Percentiles rank a stretch among this genome's conserved stretches.
Conservation (phyloP, 345 rosid species). For the Euphorbia lathyris region DNA sequence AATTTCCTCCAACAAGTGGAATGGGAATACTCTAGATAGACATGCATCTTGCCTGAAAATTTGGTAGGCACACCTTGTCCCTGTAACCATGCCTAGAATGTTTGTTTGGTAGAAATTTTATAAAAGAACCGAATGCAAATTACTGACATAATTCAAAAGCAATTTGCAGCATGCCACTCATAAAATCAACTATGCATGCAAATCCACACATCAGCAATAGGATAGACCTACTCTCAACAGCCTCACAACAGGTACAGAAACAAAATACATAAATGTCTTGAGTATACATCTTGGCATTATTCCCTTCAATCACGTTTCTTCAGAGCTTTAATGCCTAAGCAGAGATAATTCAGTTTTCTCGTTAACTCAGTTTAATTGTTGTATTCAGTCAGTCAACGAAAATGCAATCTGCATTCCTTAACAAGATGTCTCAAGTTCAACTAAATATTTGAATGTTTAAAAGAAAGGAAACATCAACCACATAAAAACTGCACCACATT, state of each 20-base stretch:
- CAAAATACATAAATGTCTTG: not conserved
- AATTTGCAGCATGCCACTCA: not conserved
- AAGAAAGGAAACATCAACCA: not conserved
- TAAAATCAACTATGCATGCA: not conserved
- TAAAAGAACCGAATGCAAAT: no score
- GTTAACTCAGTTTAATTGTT: not conserved
- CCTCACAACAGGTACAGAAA: not conserved
- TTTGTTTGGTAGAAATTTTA: not conserved
- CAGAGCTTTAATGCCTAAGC: not conserved
- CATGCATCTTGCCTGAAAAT: no score
- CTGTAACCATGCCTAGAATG: not conserved
- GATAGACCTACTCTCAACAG: not conserved
- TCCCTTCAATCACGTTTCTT: not conserved
- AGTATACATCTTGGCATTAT: not conserved
- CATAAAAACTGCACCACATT: no score
- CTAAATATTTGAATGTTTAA: not conserved
- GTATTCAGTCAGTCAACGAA: conserved; percentile 3
- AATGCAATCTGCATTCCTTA: not conserved
- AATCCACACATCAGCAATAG: not conserved
- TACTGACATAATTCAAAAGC: not conserved
- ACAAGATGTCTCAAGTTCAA: not conserved
- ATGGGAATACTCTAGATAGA: no score
- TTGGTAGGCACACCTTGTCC: no score
- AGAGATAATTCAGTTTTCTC: not conserved
- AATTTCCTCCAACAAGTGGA: no score